Percentiles rank a stretch among this genome's conserved stretches.
These are phyloP conservation scores for Pseudogymnoascus sp. DNA, from an alignment of 2,329 filamentous ascomycete species.

Conservation along the genomic window DNA sequence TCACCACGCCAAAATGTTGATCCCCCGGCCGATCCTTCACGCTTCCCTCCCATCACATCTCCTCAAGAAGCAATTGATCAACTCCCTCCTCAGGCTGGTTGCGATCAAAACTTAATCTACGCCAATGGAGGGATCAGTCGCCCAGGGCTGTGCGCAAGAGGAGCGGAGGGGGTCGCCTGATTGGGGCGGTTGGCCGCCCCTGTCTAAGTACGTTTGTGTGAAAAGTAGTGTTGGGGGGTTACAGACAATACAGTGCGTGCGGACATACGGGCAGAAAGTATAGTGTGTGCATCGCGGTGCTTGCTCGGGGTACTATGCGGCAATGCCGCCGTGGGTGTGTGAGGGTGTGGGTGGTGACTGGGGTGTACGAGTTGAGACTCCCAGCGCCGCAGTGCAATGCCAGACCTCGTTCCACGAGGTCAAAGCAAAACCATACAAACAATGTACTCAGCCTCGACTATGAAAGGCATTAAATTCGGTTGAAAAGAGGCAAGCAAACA, in stretches of 20 bases:
- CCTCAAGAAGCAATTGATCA: conserved; percentile 1
- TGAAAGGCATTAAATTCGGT: neutral
- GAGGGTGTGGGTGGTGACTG: neutral
- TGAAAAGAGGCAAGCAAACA: neutral
- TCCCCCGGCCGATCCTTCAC: neutral
- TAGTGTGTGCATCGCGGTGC: neutral
- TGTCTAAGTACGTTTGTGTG: neutral
- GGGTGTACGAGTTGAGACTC: neutral
- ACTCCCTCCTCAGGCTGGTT: neutral
- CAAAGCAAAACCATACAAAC: neutral
- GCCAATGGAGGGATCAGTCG: neutral
- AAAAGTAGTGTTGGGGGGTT: neutral
- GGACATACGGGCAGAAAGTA: no score
- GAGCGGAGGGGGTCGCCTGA: neutral
- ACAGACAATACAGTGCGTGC: neutral
- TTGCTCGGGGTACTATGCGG: neutral
- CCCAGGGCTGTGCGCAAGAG: neutral
- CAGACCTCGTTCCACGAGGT: neutral
- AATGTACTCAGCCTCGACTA: neutral
- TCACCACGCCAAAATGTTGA: neutral
- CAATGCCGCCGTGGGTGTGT: neutral
- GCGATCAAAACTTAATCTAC: conserved; percentile 2
- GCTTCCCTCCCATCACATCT: neutral
- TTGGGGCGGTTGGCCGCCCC: neutral
- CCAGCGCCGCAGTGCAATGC: neutral